phyloP scores from a whole-genome alignment of 148 eudicot species.

The Suaeda aralocaspica region DNA sequence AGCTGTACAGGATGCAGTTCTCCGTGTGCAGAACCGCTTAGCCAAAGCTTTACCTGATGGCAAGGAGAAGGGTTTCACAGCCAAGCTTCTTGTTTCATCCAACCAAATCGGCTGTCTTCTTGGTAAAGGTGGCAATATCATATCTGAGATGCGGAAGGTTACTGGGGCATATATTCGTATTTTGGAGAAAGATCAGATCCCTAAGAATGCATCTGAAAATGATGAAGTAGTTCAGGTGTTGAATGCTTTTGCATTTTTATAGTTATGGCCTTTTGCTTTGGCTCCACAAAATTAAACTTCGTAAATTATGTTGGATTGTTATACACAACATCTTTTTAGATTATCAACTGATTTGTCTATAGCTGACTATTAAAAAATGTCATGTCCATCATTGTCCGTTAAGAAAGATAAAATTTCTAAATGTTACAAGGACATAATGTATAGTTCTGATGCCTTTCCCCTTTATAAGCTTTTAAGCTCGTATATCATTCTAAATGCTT shows the following conservation, averaged over 20 bases:
- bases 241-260: not conserved
- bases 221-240: conserved; percentile 91
- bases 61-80: conserved; percentile 52
- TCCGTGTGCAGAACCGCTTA: conserved; percentile 70
- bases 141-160: conserved; percentile 85
- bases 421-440: not conserved
- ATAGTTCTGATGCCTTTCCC: not conserved
- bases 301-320: not conserved
- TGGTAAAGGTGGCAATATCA: conserved; percentile 88
- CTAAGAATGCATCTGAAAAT: conserved; percentile 62
- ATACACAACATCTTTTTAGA: not conserved
- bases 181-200: conserved; percentile 75
- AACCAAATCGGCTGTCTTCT: conserved; percentile 94
- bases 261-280: not conserved
- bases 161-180: conserved; percentile 89
- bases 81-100: conserved; percentile 76
- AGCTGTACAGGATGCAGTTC: conserved; percentile 78
- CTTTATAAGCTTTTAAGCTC: not conserved
- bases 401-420: not conserved
- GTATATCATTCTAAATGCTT: not conserved
- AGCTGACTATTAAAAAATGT: not conserved
- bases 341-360: not conserved
- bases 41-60: conserved; percentile 60
- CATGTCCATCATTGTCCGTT: not conserved
- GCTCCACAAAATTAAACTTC: not conserved